Evolutionary conservation across 495 filamentous ascomycete genomes (phyloP).

Genomic region (Hypomontagnella submonticulosa): DNA sequence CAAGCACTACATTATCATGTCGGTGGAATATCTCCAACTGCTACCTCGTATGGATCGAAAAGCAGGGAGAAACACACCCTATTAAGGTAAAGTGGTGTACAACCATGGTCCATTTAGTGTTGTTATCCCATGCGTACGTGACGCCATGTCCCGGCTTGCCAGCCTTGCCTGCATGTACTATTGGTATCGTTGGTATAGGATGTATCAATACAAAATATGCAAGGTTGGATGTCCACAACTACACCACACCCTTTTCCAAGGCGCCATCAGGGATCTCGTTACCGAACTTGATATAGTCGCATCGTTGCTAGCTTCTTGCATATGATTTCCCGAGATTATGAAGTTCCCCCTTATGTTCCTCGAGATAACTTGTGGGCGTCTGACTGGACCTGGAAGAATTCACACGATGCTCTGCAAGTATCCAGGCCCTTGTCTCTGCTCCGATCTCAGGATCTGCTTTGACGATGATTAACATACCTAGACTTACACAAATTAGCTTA

Average conservation of each 20-base stretch:
- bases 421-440: constrained; percentile 20
- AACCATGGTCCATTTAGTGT: constrained; percentile 18
- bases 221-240: constrained; percentile 26
- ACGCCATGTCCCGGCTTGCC: constrained; percentile 20
- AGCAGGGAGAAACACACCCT: constrained; percentile 6
- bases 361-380: constrained; percentile 43
- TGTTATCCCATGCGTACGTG: constrained; percentile 19
- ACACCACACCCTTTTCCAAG: constrained; percentile 33
- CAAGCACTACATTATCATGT: constrained; percentile 7
- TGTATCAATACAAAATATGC: constrained; percentile 41
- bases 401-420: constrained; percentile 20
- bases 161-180: constrained; percentile 35
- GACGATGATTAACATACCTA: constrained; percentile 23
- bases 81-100: constrained; percentile 2
- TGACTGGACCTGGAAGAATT: constrained; percentile 44
- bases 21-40: constrained; percentile 8
- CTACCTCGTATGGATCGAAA: constrained; percentile 16
- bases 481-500: constrained; percentile 23
- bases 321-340: constrained; percentile 41
- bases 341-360: constrained; percentile 28
- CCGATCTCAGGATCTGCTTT: constrained; percentile 27
- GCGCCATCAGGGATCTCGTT: constrained; percentile 39
- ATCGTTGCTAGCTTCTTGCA: constrained; percentile 37
- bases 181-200: constrained; percentile 18
- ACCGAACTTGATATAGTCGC: constrained; percentile 43